These are phyloP conservation scores for Alternaria sp. DNA, from an alignment of 2,329 filamentous ascomycete species.

Conservation along the genomic window DNA sequence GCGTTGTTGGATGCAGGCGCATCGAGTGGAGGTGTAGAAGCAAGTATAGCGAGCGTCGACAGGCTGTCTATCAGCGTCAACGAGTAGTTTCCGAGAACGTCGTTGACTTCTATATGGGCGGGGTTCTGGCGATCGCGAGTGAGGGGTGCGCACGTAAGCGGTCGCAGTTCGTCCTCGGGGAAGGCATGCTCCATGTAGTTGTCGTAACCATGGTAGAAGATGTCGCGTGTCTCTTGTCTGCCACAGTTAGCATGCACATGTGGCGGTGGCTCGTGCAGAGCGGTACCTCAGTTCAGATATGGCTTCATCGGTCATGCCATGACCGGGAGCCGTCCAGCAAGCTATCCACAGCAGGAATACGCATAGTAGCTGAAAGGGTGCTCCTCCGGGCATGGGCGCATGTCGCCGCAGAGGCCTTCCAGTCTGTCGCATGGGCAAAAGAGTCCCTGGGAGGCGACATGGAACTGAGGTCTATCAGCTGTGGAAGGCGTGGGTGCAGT, in stretches of 20 bases:
- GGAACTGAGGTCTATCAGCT: conserved; percentile 25
- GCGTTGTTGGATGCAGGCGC: conserved; percentile 63
- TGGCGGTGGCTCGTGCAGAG: not conserved
- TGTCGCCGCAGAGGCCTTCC: conserved; percentile 39
- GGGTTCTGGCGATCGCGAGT: conserved; percentile 84
- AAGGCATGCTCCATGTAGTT: conserved; percentile 96
- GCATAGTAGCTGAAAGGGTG: conserved; percentile 40
- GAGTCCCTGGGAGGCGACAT: conserved; percentile 44
- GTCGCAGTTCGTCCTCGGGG: conserved; percentile 93
- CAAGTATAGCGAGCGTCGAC: conserved; percentile 90
- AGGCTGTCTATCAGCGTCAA: conserved; percentile 94
- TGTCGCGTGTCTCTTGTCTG: conserved; percentile 64
- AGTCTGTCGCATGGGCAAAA: conserved; percentile 50
- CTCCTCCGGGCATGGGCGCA: conserved; percentile 33
- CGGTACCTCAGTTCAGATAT: conserved; percentile 49
- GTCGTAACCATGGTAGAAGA: conserved; percentile 97
- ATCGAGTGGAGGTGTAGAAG: conserved; percentile 70
- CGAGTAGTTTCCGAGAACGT: conserved; percentile 96
- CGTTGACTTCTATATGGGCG: conserved; percentile 85
- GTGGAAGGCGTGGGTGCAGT: conserved; percentile 1
- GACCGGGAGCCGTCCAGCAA: conserved; percentile 44
- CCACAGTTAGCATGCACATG: conserved; percentile 14
- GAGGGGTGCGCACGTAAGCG: conserved; percentile 82
- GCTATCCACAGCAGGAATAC: conserved; percentile 40
- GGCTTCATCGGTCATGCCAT: conserved; percentile 57